Evolutionary conservation across 805 yeast species (phyloP), one percentile per base, ranked within the genome.

Genomic region (Lipomyces chichibuensis): DNA sequence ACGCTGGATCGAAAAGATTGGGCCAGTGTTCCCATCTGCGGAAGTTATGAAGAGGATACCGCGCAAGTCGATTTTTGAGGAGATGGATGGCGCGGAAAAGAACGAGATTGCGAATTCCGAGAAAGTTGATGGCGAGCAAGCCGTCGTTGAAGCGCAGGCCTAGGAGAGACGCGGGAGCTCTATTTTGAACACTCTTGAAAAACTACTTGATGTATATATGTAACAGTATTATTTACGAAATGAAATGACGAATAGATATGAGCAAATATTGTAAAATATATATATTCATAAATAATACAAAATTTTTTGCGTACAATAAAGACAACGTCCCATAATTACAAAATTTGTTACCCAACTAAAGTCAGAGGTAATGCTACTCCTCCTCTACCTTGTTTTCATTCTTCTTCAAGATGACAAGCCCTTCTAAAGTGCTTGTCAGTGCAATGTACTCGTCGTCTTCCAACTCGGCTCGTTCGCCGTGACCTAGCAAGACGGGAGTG

Each of bases 401-500:
- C 82, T 95, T 94, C 82, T 85, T 91, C 77, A 95, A 84, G 70
- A 95, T 91, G 54, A 94, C 98, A 70, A 95, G 85, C 60, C 99
- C 99, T 78, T 95, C 99, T 71, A 95, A 83, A 56, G 93, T 85
- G 65, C 87, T 85, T 11, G 95, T 85, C 73, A 92, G 84, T 68
- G 96, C 87, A 69, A 91, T 83, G 80, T 93, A 95, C 80, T 95
- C 97, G 68, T 92, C 96, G 73, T 90, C 92, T 77, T 96, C 99
- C 72, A 95, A 82, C 79, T 95, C 99, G 0, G 99, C 99, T 70
- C 98, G 85, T 79, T 95, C 99, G 56, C 98, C 98, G 73, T 88
- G 88, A 53, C 95, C 93, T 65, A 95, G 83, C 73, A 95, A 82
- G 25, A 95, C 99, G 0, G 99, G 99, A 0, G 99, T 95, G 4